A percentile compares a stretch with the other conserved stretches of the same genome.
Conservation (phyloP, 176 grass and related monocot genomes). For the Olyra latifolia region DNA sequence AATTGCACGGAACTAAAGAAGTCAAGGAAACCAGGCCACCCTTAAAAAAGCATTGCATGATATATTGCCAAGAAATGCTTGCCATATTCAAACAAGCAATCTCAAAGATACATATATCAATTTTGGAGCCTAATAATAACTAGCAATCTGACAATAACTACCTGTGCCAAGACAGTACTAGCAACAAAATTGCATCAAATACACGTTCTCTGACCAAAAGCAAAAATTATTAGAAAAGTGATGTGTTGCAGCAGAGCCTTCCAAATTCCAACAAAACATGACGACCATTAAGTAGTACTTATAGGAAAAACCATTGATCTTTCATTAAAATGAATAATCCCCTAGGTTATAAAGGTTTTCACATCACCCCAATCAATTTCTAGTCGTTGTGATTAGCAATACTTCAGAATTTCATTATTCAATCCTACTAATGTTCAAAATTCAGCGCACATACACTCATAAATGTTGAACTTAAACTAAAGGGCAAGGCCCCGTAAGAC, state of each 20-base stretch:
- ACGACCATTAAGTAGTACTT: neutral
- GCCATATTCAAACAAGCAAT: neutral
- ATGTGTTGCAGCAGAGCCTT: neutral
- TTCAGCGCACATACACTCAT: neutral
- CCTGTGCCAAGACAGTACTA: neutral
- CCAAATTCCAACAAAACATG: neutral
- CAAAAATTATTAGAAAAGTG: neutral
- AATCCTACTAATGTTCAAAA: slow-evolving; percentile 1
- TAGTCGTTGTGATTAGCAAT: neutral
- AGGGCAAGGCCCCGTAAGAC: neutral
- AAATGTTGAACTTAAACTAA: neutral
- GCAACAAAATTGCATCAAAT: neutral
- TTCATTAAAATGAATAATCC: neutral
- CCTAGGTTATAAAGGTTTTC: neutral
- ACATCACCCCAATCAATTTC: neutral
- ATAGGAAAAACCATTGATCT: neutral
- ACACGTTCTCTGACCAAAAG: neutral
- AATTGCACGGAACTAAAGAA: slow-evolving; percentile 6
- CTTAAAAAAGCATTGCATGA: neutral
- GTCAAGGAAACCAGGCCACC: neutral
- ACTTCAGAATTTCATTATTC: neutral
- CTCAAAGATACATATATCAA: neutral
- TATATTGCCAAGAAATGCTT: neutral
- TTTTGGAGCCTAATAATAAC: neutral
- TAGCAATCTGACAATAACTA: neutral